A percentile compares a stretch with the other conserved stretches of the same genome.
phyloP scores from a whole-genome alignment of 2,329 filamentous ascomycete genomes.

The Chaetomiaceae sp. region DNA sequence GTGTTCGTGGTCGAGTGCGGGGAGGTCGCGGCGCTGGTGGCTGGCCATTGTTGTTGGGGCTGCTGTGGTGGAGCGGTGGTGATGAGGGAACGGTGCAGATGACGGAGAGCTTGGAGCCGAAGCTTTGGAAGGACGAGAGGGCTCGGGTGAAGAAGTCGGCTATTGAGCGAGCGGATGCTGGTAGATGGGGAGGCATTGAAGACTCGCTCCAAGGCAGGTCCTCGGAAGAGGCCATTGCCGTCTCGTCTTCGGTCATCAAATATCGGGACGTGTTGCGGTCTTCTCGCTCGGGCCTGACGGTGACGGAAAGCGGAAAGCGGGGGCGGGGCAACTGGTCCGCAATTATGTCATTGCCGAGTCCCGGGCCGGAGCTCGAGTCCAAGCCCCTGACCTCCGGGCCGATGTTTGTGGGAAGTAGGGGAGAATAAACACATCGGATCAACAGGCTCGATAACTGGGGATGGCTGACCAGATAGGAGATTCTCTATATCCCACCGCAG shows the following conservation, averaged over 20 bases:
- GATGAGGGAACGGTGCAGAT: conserved; percentile 39
- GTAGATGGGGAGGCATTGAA: conserved; percentile 13
- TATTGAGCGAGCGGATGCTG: conserved; percentile 27
- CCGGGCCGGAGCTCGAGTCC: neutral
- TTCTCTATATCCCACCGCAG: no score
- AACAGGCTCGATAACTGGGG: no score
- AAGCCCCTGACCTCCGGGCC: no score
- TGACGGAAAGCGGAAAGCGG: neutral
- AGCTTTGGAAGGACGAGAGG: conserved; percentile 42
- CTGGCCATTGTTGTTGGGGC: conserved; percentile 12
- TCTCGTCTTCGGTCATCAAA: neutral
- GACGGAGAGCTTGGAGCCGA: conserved; percentile 41
- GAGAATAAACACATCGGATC: no score
- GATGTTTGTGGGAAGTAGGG: no score
- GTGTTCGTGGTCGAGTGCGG: conserved; percentile 27
- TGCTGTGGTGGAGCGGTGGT: neutral
- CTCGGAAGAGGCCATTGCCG: neutral
- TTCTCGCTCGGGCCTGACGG: neutral
- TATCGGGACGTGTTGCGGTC: neutral
- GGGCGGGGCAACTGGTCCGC: neutral
- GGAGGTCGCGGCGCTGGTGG: conserved; percentile 11
- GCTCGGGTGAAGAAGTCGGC: conserved; percentile 41
- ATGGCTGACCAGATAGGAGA: no score
- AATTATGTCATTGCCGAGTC: conserved; percentile 4
- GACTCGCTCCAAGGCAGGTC: neutral